Evolutionary conservation across 768 basidiomycete species (phyloP), one percentile per base, ranked within the genome.

Genomic region (Pluteus cervinus): DNA sequence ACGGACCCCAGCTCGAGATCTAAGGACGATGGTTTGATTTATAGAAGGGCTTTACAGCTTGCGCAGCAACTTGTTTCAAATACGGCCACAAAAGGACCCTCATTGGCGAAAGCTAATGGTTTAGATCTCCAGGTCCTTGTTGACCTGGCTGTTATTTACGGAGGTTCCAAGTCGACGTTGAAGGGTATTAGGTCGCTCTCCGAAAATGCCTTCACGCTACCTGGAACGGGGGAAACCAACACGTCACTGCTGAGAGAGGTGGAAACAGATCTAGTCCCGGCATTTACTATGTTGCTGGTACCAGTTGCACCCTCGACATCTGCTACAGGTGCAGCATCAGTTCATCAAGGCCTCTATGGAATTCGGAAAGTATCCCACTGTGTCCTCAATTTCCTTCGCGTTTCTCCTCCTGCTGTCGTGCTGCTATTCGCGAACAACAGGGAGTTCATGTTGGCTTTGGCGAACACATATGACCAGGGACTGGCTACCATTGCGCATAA

Each of bases 331-430:
- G 57, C 58, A 26, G 43, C 47, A 1, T 56, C 65, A 10, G 50
- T 67, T 7, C 53, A 59, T 0, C 59, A 63, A 39, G 84, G 79
- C 5, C 58, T 86, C 1, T 81, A 86, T 39, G 71, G 65, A 14
- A 61, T 82, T 43, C 73, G 84, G 23, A 86, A 85, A 54, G 65
- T 75, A 4, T 63, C 75, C 2, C 69, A 76, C 49, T 75, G 75
- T 46, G 57, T 85, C 32, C 49, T 64, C 15, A 65, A 68, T 29
- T 68, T 86, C 47, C 61, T 86, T 0, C 68, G 66, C 2, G 65
- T 68, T 16, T 62, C 69, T 9, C 70, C 80, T 9, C 57, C 66
- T 1, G 60, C 67, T 2, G 51, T 80, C 22, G 45, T 75, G 3
- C 71, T 69, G 7, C 59, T 63, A 3, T 85, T 86, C 34, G 62